Evolutionary conservation across 1,284 basidiomycete species (phyloP).

Genomic region (Ustilago sp.): DNA sequence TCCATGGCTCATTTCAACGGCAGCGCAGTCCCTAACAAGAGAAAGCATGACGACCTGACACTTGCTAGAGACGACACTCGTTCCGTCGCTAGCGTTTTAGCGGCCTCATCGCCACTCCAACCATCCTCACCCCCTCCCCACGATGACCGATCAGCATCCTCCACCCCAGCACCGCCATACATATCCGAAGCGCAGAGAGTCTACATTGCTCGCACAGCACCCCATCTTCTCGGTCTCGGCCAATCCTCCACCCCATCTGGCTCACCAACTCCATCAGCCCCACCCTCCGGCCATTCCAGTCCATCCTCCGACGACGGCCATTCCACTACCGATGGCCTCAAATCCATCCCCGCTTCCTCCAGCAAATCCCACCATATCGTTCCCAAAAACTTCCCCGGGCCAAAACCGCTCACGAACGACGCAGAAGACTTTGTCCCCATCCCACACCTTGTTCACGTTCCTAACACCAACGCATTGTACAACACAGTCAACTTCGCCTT

Average conservation of each 20-base stretch:
- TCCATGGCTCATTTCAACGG: not conserved
- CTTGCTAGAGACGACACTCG: constrained; percentile 13
- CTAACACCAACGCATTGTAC: constrained; percentile 36
- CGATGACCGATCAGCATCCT: constrained; percentile 24
- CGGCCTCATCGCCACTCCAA: constrained; percentile 14
- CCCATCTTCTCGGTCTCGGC: constrained; percentile 53
- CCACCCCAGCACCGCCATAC: constrained; percentile 27
- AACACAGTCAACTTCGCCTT: constrained; percentile 56
- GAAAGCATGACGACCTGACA: constrained; percentile 33
- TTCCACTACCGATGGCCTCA: constrained; percentile 26
- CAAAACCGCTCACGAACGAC: constrained; percentile 50
- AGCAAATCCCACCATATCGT: constrained; percentile 46
- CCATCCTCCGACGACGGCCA: constrained; percentile 42
- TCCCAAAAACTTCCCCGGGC: constrained; percentile 59
- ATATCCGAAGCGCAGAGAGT: constrained; percentile 37
- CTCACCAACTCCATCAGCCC: constrained; percentile 30
- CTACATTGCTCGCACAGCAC: constrained; percentile 57
- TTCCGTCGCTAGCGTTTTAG: not conserved
- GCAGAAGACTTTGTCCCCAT: constrained; percentile 57
- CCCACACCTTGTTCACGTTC: constrained; percentile 43
- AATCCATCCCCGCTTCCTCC: constrained; percentile 16
- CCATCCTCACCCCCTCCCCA: constrained; percentile 11
- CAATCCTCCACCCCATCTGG: constrained; percentile 17
- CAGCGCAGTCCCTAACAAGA: constrained; percentile 19
- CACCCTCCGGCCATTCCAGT: constrained; percentile 40